Base-by-base conservation (phyloP, 2,329 filamentous ascomycete genomes). In the Diaporthe aspalathi region DNA sequence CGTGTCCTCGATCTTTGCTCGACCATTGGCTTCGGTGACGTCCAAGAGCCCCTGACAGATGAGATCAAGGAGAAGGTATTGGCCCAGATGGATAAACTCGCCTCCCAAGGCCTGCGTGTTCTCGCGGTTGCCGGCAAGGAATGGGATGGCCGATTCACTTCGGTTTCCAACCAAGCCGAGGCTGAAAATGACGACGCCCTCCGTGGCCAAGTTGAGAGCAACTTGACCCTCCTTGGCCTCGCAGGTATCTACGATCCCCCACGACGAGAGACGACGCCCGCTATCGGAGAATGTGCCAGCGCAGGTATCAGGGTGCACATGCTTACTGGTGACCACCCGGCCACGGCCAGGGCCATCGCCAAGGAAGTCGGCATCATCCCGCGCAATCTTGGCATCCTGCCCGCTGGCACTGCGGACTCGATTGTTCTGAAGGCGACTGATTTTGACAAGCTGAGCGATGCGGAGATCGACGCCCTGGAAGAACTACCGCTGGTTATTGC, bases 221-320 rank as follows among this genome's bases (percentile, higher is more conserved):
- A 89, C 38, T 88, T 97, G 40, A 87, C 86, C 3, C 93, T 97
- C 73, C 88, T 93, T 17, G 95, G 94, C n/a, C 87, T 97, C 12
- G 91, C 93, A 62, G 94, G 94, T 70, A 92, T 97, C 74, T 95
- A 96, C 78, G 94, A 97, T 75, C 94, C 94, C 4, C 94, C 94
- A 69, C 93, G 94, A 1, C 89, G 90, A 2, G 94, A 97, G 82
- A 94, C 94, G 0, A 92, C 91, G 27, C 87, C 85, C 1, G 91
- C 93, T 8, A 93, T 95, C 71, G 84, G 84, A 27, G 88, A 92
- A 77, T 94, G 92, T 77, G 89, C 92, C 68, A 86, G 86, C 56
- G 93, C 93, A 32, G 93, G 93, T 63, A 94, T 95, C 79, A 88
- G 87, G 73, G 93, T 95, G 8, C 92, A 94, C 82, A 95, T 95